A percentile compares a stretch with the other conserved stretches of the same genome.
These are phyloP conservation scores for Scheffersomyces segobiensis DNA, from an alignment of 1,139 yeast species.

Conservation along the genomic window DNA sequence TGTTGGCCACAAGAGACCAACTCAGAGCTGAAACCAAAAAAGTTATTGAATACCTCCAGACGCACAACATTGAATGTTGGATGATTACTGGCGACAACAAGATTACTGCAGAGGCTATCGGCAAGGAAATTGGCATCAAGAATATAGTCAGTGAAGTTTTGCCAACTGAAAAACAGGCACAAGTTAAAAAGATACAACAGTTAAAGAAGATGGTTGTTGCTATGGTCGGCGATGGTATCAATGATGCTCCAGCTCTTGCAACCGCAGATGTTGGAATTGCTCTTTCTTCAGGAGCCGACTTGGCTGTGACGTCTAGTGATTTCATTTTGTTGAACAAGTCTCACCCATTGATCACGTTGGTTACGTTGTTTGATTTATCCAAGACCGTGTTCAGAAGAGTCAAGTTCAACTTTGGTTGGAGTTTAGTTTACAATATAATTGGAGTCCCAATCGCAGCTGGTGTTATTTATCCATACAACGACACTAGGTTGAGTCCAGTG, in stretches of 20 bases:
- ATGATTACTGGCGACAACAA: conserved; percentile 74
- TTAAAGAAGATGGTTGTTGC: conserved; percentile 41
- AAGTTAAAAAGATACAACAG: conserved; percentile 54
- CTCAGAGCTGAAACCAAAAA: conserved; percentile 60
- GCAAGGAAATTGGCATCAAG: conserved; percentile 60
- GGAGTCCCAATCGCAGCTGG: conserved; percentile 69
- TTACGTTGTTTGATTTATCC: conserved; percentile 46
- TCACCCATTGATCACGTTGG: conserved; percentile 49
- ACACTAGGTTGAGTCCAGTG: conserved; percentile 55
- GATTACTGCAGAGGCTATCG: conserved; percentile 69
- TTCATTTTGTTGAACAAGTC: conserved; percentile 50
- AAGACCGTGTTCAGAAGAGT: conserved; percentile 50
- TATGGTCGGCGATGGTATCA: conserved; percentile 67
- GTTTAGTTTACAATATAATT: conserved; percentile 50
- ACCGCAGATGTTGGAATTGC: conserved; percentile 63
- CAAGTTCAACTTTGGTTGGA: conserved; percentile 59
- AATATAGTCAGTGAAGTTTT: conserved; percentile 72
- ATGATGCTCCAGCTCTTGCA: conserved; percentile 64
- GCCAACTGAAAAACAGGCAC: conserved; percentile 69
- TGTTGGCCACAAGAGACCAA: conserved; percentile 65
- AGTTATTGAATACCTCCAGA: conserved; percentile 49
- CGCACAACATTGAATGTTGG: conserved; percentile 58
- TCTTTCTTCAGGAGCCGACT: conserved; percentile 57
- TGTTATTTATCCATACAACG: conserved; percentile 55
- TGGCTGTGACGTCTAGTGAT: conserved; percentile 60